These are phyloP conservation scores for Yamadazyma oceani DNA, from an alignment of 1,139 yeast species.

Conservation along the genomic window DNA sequence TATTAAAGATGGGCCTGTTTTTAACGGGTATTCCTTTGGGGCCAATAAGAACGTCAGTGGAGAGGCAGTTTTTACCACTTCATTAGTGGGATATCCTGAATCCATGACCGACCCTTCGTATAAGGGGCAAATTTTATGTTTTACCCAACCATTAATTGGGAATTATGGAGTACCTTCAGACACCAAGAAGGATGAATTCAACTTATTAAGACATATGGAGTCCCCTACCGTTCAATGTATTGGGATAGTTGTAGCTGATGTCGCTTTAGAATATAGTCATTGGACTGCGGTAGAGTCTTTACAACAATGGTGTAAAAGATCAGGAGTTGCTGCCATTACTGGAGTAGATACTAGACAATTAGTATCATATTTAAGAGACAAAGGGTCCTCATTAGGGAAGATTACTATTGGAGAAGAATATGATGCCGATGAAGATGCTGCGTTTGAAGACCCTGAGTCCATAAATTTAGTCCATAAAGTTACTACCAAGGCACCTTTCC, in stretches of 20 bases:
- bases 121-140: conserved; percentile 91
- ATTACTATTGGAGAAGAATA: conserved; percentile 88
- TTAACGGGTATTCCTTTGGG: conserved; percentile 92
- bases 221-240: conserved; percentile 89
- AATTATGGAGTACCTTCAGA: conserved; percentile 97
- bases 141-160: conserved; percentile 96
- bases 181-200: conserved; percentile 74
- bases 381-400: conserved; percentile 90
- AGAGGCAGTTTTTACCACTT: conserved; percentile 96
- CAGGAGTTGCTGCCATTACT: conserved; percentile 93
- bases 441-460: conserved; percentile 89
- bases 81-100: conserved; percentile 96
- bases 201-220: conserved; percentile 86
- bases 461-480: conserved; percentile 91
- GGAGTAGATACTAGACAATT: conserved; percentile 97
- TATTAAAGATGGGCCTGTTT: conserved; percentile 90
- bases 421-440: conserved; percentile 89
- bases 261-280: conserved; percentile 91
- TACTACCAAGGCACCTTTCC: conserved; percentile 94
- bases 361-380: conserved; percentile 89
- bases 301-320: conserved; percentile 94
- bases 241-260: conserved; percentile 95
- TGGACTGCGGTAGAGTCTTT: conserved; percentile 99
- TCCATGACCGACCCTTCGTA: conserved; percentile 99
- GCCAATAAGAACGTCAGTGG: conserved; percentile 90